Evolutionary conservation across 768 basidiomycete species (phyloP), one percentile per base, ranked within the genome.

Genomic region (Rhodotorula graminis): DNA sequence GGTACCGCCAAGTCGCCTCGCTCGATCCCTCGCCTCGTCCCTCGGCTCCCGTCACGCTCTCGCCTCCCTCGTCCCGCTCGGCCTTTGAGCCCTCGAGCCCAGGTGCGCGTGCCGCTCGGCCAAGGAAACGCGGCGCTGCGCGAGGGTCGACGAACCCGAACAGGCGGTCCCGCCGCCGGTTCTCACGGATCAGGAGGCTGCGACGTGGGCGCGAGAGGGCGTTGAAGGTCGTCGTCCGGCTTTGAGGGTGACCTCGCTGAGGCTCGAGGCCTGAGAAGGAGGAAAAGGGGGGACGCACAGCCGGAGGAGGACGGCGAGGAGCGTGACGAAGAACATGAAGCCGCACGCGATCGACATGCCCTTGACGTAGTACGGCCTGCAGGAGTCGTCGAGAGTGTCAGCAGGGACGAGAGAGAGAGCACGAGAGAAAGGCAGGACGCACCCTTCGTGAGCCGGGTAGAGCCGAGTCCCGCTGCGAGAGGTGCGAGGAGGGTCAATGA

Each of bases 321-420:
- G 2, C 0, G 62, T 33, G 6, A 55, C 62, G 40, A 63, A 61
- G 31, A 61, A 33, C 47, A 64, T 56, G 64, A 71, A 65, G 9
- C 18, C 70, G 44, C 57, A 50, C 33, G 49, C 65, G 33, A 71
- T 59, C 25, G 46, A 25, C 64, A 65, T 71, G 25, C 70, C 70
- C 46, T 71, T 71, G 29, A 47, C 33, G 70, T 71, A 71, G 64
- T 71, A 71, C 0, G 70, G 70, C 2, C 64, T 61, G 56, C 11
- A 4, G 2, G 27, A 2, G 5, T 31, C 7, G 1, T 1, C 25
- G 31, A 31, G n/a, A 27, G 10, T 9, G 11, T 4, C 10, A 40
- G 29, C 18, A 56, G 64, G 15, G 9, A 29, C 3, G 18, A 29
- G 16, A 1, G 31, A 29, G 53, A n/a, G 40, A 33, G 2, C 21